phyloP scores from a whole-genome alignment of 441 rosid genomes.

The Macaranga tanarius region DNA sequence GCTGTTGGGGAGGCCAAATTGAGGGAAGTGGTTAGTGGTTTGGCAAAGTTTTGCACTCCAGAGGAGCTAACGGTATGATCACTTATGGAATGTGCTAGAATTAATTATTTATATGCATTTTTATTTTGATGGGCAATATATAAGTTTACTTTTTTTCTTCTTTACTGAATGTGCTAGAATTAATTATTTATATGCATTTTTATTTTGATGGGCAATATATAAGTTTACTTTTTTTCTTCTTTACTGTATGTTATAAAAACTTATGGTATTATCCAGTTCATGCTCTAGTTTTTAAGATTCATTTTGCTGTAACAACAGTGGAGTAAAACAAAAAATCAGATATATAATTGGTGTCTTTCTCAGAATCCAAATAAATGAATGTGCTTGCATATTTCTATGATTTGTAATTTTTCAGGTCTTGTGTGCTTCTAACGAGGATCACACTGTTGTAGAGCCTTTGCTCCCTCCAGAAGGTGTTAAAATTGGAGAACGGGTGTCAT shows the following conservation, averaged over 20 bases:
- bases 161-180: conserved; percentile 11
- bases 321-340: not conserved
- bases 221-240: too few relatives aligned
- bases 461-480: conserved; percentile 80
- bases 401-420: conserved; percentile 51
- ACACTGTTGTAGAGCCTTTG: conserved; percentile 75
- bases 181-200: not conserved
- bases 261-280: not conserved
- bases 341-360: not conserved
- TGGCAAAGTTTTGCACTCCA: conserved; percentile 85
- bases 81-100: conserved; percentile 12
- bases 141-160: too few relatives aligned
- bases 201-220: too few relatives aligned
- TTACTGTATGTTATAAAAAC: too few relatives aligned
- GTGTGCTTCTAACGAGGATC: conserved; percentile 89
- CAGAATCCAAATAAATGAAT: not conserved
- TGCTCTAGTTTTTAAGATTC: conserved; percentile 6
- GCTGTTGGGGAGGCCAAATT: conserved; percentile 84
- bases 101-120: not conserved
- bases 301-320: not conserved
- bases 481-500: conserved; percentile 69
- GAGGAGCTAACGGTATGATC: conserved; percentile 71
- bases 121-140: not conserved
- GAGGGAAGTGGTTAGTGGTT: conserved; percentile 96
- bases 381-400: not conserved